A percentile compares a stretch with the other conserved stretches of the same genome.
Evolutionary conservation across 2,329 filamentous ascomycete species (phyloP).

Genomic region (Pyricularia grisea): DNA sequence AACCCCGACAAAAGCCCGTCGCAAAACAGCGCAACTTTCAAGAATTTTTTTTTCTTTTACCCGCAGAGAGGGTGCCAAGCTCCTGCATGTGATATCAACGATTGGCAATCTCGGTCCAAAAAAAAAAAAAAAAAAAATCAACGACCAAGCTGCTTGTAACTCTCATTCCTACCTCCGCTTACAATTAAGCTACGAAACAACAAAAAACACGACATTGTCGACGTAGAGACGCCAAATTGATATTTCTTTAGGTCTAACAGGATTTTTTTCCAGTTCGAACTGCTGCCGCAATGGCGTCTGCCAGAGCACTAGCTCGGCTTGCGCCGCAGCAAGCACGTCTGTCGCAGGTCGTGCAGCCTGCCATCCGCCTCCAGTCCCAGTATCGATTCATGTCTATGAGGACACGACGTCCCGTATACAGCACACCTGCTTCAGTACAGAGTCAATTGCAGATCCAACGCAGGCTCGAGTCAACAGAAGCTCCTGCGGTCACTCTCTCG

Average conservation of each 20-base stretch:
- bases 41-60: background rate
- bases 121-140: background rate
- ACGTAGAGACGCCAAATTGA: background rate
- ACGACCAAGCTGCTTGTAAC: background rate
- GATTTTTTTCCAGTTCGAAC: background rate
- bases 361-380: slow-evolving; percentile 5
- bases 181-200: background rate
- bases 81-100: background rate
- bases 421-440: background rate
- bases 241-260: background rate
- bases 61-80: background rate
- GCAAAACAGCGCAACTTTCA: background rate
- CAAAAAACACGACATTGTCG: background rate
- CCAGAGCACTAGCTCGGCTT: slow-evolving; percentile 22
- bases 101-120: background rate
- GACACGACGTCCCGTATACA: background rate
- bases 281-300: slow-evolving; percentile 21
- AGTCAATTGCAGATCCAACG: background rate
- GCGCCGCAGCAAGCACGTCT: slow-evolving; percentile 16
- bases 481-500: slow-evolving; percentile 9
- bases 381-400: background rate
- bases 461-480: slow-evolving; percentile 10
- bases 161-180: background rate
- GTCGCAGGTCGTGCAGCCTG: slow-evolving; percentile 12
- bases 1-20: background rate